Percentiles rank a stretch among this genome's conserved stretches.
phyloP scores from a whole-genome alignment of 2,329 filamentous ascomycete species.

The Penicillium freii region DNA sequence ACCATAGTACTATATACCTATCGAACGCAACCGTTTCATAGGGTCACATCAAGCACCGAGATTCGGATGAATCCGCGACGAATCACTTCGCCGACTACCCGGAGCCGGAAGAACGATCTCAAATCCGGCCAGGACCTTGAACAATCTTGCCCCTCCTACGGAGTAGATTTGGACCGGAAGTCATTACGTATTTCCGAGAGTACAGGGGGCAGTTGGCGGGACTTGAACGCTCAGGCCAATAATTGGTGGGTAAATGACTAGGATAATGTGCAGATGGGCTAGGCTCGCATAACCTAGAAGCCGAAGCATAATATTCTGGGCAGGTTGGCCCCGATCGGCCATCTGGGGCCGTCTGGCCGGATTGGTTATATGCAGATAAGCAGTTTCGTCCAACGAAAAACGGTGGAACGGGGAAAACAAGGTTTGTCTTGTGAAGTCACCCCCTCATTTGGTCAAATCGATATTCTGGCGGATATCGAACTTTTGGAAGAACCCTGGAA shows the following conservation, averaged over 20 bases:
- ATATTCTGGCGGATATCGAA: not conserved
- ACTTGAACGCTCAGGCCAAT: slow-evolving; percentile 6
- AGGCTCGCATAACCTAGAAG: not conserved
- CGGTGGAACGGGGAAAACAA: not conserved
- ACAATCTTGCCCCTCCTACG: not conserved
- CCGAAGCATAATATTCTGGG: not conserved
- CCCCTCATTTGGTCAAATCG: not conserved
- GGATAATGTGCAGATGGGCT: not conserved
- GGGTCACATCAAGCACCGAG: slow-evolving; percentile 16
- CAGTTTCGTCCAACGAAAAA: not conserved
- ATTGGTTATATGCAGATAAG: slow-evolving; percentile 4
- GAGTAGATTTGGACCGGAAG: not conserved
- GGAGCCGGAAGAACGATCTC: slow-evolving; percentile 11
- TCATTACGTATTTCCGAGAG: slow-evolving; percentile 2
- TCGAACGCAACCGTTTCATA: slow-evolving; percentile 2
- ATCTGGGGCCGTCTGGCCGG: not conserved
- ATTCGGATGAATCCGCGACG: slow-evolving; percentile 17
- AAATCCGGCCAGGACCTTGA: slow-evolving; percentile 15
- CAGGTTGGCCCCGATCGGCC: not conserved
- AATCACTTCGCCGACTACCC: slow-evolving; percentile 18
- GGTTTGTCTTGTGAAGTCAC: not conserved
- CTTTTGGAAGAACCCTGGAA: not conserved
- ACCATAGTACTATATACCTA: not conserved
- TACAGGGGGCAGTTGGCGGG: not conserved
- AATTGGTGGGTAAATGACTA: slow-evolving; percentile 2